A percentile compares a stretch with the other conserved stretches of the same genome.
Evolutionary conservation across 1,284 basidiomycete species (phyloP).

Genomic region (Leccinum pachyderme): DNA sequence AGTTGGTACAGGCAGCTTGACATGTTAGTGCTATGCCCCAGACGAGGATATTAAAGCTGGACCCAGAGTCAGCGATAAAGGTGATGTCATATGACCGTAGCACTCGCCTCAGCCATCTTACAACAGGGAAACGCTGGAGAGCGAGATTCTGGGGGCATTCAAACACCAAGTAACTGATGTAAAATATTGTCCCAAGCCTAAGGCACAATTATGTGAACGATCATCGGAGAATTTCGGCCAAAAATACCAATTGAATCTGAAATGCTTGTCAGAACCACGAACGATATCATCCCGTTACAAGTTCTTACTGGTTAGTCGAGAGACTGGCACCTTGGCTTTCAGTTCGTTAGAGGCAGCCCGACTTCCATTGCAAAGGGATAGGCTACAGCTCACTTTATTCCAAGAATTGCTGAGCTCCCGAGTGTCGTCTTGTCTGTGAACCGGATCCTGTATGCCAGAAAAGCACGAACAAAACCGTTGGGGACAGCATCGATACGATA

Average conservation of each 20-base stretch:
- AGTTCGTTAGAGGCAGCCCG: conserved; percentile 2
- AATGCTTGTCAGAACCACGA: not conserved
- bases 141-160: conserved; percentile 72
- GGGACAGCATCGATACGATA: too few relatives aligned
- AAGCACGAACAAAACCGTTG: not conserved
- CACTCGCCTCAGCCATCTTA: conserved; percentile 72
- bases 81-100: not conserved
- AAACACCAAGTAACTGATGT: conserved; percentile 64
- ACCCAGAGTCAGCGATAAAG: not conserved
- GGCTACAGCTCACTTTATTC: conserved; percentile 51
- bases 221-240: conserved; percentile 26
- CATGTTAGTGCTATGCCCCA: conserved; percentile 64
- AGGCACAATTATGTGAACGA: not conserved
- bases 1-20: conserved; percentile 73
- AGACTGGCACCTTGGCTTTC: conserved; percentile 50
- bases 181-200: conserved; percentile 70
- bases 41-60: conserved; percentile 63
- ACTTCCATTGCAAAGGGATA: not conserved
- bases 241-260: conserved; percentile 48
- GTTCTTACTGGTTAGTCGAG: conserved; percentile 50
- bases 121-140: conserved; percentile 71
- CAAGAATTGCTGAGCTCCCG: conserved; percentile 62
- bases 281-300: not conserved
- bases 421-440: conserved; percentile 75
- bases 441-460: conserved; percentile 48